phyloP scores from a whole-genome alignment of 2,329 filamentous ascomycete species.

The Penicillium sp. region DNA sequence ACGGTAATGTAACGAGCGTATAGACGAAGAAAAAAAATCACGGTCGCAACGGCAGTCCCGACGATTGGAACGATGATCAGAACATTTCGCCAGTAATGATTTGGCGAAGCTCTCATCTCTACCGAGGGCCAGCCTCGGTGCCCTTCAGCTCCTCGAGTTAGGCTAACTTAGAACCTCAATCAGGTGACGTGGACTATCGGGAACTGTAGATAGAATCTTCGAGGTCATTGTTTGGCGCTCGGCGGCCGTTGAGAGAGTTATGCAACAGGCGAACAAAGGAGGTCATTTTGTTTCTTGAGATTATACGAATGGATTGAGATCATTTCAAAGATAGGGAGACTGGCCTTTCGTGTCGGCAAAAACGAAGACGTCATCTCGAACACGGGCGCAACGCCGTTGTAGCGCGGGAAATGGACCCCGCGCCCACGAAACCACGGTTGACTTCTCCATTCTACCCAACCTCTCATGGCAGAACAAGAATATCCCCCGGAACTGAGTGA shows the following conservation, averaged over 20 bases:
- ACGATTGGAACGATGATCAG: conserved; percentile 16
- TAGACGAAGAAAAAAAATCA: conserved; percentile 16
- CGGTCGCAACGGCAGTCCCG: conserved; percentile 13
- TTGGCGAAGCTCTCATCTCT: background rate
- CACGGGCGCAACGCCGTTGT: background rate
- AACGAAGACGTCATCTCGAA: background rate
- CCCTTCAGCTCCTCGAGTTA: background rate
- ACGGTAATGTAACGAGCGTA: conserved; percentile 8
- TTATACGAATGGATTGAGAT: no score
- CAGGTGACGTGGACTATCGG: no score
- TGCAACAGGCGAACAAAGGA: no score
- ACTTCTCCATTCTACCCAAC: background rate
- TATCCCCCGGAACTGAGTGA: conserved; percentile 38
- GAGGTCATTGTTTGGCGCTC: no score
- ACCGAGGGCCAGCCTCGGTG: background rate
- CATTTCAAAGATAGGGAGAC: no score
- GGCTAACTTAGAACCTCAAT: no score
- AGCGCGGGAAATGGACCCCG: background rate
- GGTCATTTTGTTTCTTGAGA: no score
- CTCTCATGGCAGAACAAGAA: background rate
- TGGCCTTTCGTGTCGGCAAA: no score
- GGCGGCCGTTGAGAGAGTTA: no score
- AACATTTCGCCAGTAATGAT: conserved; percentile 13
- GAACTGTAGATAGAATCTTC: no score
- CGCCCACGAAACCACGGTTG: background rate